Base-by-base conservation (phyloP, 805 yeast genomes). In the Saccharomyces jurei region DNA sequence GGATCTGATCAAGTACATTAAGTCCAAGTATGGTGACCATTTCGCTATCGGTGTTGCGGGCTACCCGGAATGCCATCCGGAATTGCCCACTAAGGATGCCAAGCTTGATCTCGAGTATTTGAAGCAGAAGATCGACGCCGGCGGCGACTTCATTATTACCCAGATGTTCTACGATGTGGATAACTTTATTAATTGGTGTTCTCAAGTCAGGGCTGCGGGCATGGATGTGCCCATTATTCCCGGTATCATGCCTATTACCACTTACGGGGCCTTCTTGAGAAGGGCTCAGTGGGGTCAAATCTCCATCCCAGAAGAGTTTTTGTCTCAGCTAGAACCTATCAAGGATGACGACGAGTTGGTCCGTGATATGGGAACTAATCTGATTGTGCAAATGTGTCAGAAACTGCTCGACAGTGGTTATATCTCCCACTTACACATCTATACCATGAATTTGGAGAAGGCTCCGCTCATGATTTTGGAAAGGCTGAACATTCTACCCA, bases 201-300 rank as follows among this genome's bases (percentile, higher is more conserved):
- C 76, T 21, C 72, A 75, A 56, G 79, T 92, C 53, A 80, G 92
- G 61, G 82, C 77, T 25, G 74, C 75, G 25, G 97, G 96, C 25
- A 80, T 94, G 59, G 76, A 77, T 44, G 83, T 88, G 52, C 98
- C 98, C 29, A 87, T 94, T 60, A 85, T 94, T 56, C 99, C 99
- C 1, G 99, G 99, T 13, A 90, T 94, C 71, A 94, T 94, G 99
- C 99, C 99, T 25, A 91, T 94, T 55, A 84, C 96, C n/a, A 89
- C 97, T 2, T 91, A 92, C 72, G 87, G 95, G 27, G 83, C 96
- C 3, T 94, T 94, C 69, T 71, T 90, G 58, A 85, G 99, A 75
- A 82, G 99, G 69, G 96, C 97, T 21, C 83, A 83, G 53, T 94
- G 99, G 99, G 89, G 96, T 56, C 86, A 87, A 65, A 84, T 94